Percentiles rank a stretch among this genome's conserved stretches.
Evolutionary conservation across 2,329 filamentous ascomycete species (phyloP).

Genomic region (Blastomyces parvus): DNA sequence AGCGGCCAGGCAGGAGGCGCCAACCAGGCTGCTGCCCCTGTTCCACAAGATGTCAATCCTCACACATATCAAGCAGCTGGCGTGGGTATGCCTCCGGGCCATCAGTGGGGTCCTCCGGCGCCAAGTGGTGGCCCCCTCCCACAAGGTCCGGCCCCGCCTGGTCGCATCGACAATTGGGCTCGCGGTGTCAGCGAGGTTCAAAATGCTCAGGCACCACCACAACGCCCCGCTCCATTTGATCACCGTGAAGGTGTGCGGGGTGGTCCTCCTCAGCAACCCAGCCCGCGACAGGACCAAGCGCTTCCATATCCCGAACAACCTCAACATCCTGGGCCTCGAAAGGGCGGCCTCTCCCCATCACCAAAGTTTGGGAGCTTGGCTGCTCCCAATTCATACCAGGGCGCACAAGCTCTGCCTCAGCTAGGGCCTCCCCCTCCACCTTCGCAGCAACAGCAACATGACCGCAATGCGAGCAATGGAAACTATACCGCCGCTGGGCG

Average conservation of each 20-base stretch:
- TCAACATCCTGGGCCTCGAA: conserved; percentile 46
- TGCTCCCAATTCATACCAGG: conserved; percentile 43
- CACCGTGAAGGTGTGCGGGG: conserved; percentile 63
- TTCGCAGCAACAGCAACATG: conserved; percentile 29
- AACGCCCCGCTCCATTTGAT: conserved; percentile 68
- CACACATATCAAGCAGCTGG: conserved; percentile 81
- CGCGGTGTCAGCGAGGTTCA: conserved; percentile 69
- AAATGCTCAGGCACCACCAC: conserved; percentile 43
- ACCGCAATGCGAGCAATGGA: conserved; percentile 29
- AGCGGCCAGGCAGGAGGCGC: conserved; percentile 64
- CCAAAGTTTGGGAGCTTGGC: conserved; percentile 49
- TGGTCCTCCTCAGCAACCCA: conserved; percentile 58
- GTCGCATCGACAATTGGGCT: conserved; percentile 52
- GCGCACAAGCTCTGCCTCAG: conserved; percentile 44
- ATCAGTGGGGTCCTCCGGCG: conserved; percentile 78
- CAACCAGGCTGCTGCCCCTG: conserved; percentile 56
- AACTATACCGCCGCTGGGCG: conserved; percentile 29
- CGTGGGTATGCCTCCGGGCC: conserved; percentile 72
- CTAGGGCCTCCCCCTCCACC: conserved; percentile 29
- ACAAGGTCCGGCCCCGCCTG: conserved; percentile 56
- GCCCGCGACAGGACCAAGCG: conserved; percentile 63
- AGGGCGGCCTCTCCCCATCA: conserved; percentile 48
- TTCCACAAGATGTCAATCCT: conserved; percentile 86
- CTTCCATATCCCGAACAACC: conserved; percentile 59
- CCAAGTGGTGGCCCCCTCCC: conserved; percentile 37